Conservation (phyloP, 805 yeast genomes). For the Lipomyces mesembrius region DNA sequence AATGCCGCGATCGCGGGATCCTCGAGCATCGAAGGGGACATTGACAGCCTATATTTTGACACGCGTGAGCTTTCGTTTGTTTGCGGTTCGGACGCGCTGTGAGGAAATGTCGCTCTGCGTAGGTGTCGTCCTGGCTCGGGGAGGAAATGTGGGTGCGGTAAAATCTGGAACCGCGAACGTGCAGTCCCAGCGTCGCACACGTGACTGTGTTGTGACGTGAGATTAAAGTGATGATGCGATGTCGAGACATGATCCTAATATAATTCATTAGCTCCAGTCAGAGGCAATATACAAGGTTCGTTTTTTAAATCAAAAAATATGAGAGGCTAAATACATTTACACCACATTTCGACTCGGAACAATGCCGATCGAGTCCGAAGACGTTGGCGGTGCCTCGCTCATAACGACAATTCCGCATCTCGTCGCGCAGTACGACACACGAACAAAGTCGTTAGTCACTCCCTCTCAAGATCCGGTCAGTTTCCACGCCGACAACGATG, state of each 20-base stretch:
- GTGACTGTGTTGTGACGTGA: not conserved
- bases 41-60: not conserved
- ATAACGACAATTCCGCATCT: not conserved
- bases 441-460: not conserved
- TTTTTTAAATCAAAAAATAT: too few relatives aligned
- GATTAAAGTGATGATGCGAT: too few relatives aligned
- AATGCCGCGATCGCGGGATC: slow-evolving; percentile 36
- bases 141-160: not conserved
- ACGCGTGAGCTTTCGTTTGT: slow-evolving; percentile 9
- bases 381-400: not conserved
- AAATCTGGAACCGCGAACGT: slow-evolving; percentile 14
- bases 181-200: slow-evolving; percentile 10
- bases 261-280: too few relatives aligned
- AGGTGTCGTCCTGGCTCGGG: slow-evolving; percentile 15
- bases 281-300: too few relatives aligned
- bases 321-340: not conserved
- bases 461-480: not conserved
- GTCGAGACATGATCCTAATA: too few relatives aligned
- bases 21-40: slow-evolving; percentile 29
- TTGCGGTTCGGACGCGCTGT: slow-evolving; percentile 8
- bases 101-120: slow-evolving; percentile 13
- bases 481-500: not conserved
- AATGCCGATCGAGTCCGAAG: not conserved
- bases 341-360: not conserved
- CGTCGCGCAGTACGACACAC: not conserved